phyloP scores from a whole-genome alignment of 179 eudicot species.

The Heliamphora pulchella region DNA sequence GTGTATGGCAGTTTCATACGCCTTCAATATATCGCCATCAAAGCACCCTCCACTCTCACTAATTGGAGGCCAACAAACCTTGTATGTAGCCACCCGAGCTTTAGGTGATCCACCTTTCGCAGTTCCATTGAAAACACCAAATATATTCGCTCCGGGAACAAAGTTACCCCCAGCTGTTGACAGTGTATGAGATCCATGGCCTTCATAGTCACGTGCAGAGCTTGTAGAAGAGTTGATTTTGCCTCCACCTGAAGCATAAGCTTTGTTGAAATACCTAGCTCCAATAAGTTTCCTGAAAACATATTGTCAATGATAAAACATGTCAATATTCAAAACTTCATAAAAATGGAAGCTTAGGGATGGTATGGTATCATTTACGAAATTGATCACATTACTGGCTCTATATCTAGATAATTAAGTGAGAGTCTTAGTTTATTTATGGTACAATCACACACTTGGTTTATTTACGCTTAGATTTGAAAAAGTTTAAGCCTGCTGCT shows the following conservation, averaged over 20 bases:
- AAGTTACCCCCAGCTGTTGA: constrained; percentile 16
- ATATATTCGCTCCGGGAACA: constrained; percentile 16
- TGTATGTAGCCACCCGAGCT: constrained; percentile 30
- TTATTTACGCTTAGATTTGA: no score
- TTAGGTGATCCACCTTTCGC: constrained; percentile 32
- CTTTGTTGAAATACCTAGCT: constrained; percentile 50
- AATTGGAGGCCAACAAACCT: constrained; percentile 27
- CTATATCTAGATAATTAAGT: no score
- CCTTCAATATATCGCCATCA: constrained; percentile 40
- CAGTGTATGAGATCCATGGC: constrained; percentile 23
- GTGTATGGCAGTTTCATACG: constrained; percentile 44
- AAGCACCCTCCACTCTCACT: constrained; percentile 19
- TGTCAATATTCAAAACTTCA: no score
- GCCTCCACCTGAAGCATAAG: constrained; percentile 12
- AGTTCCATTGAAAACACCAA: constrained; percentile 22
- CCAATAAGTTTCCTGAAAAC: constrained; percentile 47
- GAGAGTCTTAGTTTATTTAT: no score
- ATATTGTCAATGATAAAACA: no score
- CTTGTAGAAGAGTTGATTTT: background rate
- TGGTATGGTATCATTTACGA: no score
- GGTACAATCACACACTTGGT: no score
- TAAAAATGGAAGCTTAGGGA: no score
- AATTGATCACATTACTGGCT: no score
- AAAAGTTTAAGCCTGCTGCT: no score
- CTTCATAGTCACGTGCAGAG: constrained; percentile 16